Evolutionary conservation across 495 filamentous ascomycete genomes (phyloP).

Genomic region (Neohortaea acidophila): DNA sequence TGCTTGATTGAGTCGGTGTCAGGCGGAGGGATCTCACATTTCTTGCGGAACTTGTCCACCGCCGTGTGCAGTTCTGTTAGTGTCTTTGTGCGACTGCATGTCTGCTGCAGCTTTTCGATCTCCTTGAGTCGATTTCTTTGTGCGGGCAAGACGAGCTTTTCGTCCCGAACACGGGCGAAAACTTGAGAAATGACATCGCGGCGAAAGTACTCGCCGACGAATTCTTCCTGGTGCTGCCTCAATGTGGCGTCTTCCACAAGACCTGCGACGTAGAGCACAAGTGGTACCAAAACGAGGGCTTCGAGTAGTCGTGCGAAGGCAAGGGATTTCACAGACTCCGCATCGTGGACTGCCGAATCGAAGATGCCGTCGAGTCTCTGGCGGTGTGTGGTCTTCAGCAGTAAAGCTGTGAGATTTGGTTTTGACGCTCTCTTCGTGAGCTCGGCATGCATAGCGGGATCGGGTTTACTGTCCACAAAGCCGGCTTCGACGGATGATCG

Average conservation of each 20-base stretch:
- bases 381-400: not conserved
- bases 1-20: not conserved
- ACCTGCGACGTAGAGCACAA: conserved; percentile 7
- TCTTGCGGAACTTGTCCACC: conserved; percentile 3
- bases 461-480: too few relatives aligned
- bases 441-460: not conserved
- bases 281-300: conserved; percentile 4
- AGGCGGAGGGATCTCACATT: conserved; percentile 7
- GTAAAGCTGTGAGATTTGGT: not conserved
- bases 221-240: conserved; percentile 9
- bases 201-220: conserved; percentile 11
- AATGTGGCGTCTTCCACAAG: conserved; percentile 5
- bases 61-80: conserved; percentile 1
- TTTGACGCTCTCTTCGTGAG: not conserved
- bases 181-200: not conserved
- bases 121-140: conserved; percentile 7
- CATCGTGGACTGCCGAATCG: not conserved
- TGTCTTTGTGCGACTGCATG: conserved; percentile 4
- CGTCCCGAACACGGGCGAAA: not conserved
- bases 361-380: conserved; percentile 1
- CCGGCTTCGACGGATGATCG: too few relatives aligned
- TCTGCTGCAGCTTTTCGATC: conserved; percentile 6
- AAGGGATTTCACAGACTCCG: not conserved
- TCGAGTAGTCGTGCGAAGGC: not conserved
- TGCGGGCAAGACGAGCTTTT: not conserved